phyloP scores from a whole-genome alignment of 192 early-diverging fungal species.

The Obelidium mucronatum region DNA sequence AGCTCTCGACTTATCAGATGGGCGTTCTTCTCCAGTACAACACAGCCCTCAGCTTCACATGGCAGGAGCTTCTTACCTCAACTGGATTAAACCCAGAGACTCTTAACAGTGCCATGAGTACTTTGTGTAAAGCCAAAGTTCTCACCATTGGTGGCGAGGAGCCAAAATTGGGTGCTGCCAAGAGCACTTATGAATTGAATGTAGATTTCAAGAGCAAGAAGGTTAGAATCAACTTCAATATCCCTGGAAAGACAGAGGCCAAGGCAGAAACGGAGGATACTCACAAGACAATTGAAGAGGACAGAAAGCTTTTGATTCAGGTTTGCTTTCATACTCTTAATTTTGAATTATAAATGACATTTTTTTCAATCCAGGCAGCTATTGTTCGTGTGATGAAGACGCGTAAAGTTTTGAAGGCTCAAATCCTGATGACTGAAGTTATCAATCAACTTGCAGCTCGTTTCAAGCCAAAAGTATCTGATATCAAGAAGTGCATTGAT shows the following conservation, averaged over 20 bases:
- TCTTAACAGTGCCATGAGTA: conserved; percentile 71
- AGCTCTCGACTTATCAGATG: conserved; percentile 93
- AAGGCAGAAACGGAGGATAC: conserved; percentile 93
- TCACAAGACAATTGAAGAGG: conserved; percentile 90
- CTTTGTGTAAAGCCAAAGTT: conserved; percentile 87
- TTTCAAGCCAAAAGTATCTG: conserved; percentile 87
- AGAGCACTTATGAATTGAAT: conserved; percentile 77
- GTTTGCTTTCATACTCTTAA: conserved; percentile 55
- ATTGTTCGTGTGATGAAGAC: conserved; percentile 99
- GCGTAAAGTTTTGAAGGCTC: conserved; percentile 87
- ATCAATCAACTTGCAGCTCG: conserved; percentile 85
- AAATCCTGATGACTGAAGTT: conserved; percentile 85
- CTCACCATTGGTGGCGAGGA: conserved; percentile 59
- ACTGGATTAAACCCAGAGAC: conserved; percentile 78
- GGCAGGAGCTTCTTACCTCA: conserved; percentile 74
- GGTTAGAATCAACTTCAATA: conserved; percentile 86
- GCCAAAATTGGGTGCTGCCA: conserved; percentile 53
- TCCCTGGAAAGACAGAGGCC: conserved; percentile 84
- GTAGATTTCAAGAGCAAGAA: conserved; percentile 80
- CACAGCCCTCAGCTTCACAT: conserved; percentile 74
- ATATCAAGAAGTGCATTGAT: conserved; percentile 98
- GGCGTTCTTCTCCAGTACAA: conserved; percentile 94
- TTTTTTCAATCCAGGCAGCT: conserved; percentile 72
- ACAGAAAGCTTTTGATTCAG: conserved; percentile 93
- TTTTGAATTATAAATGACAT: neutral